phyloP scores from a whole-genome alignment of 2,329 filamentous ascomycete species.

The Diaporthe helianthi region DNA sequence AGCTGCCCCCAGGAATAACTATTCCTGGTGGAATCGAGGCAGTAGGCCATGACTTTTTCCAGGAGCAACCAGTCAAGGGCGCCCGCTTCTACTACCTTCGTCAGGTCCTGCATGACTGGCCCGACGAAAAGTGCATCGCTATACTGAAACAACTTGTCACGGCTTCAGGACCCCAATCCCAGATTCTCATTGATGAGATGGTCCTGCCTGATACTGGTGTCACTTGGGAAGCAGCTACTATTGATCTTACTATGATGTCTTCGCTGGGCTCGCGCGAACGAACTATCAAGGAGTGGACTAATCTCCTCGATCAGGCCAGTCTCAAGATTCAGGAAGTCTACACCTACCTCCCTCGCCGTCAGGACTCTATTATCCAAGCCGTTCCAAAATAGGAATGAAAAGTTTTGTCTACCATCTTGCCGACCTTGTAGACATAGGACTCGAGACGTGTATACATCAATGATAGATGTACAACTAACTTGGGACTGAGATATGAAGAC shows the following conservation, averaged over 20 bases:
- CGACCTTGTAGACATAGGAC: too few species aligned
- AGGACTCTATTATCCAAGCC: conserved; percentile 36
- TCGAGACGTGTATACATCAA: too few species aligned
- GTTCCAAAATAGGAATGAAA: conserved; percentile 33
- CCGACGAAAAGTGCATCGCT: conserved; percentile 41
- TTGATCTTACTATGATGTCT: conserved; percentile 49
- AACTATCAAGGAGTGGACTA: conserved; percentile 45
- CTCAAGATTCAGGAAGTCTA: conserved; percentile 33
- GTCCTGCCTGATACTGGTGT: conserved; percentile 47
- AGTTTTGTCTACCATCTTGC: too few species aligned
- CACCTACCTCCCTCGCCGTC: conserved; percentile 33
- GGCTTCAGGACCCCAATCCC: conserved; percentile 46
- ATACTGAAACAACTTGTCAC: conserved; percentile 45
- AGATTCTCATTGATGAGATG: conserved; percentile 52
- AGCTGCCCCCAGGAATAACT: background rate
- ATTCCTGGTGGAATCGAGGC: conserved; percentile 24
- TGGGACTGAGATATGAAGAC: too few species aligned
- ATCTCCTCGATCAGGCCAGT: conserved; percentile 38
- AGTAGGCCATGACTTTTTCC: conserved; percentile 40
- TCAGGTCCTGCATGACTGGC: conserved; percentile 48
- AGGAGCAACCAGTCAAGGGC: conserved; percentile 39
- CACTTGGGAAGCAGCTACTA: conserved; percentile 41
- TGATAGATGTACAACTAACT: too few species aligned
- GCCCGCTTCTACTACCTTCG: conserved; percentile 49
- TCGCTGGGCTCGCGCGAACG: conserved; percentile 45